Evolutionary conservation across 495 filamentous ascomycete genomes (phyloP).

Genomic region (Monascus purpureus): DNA sequence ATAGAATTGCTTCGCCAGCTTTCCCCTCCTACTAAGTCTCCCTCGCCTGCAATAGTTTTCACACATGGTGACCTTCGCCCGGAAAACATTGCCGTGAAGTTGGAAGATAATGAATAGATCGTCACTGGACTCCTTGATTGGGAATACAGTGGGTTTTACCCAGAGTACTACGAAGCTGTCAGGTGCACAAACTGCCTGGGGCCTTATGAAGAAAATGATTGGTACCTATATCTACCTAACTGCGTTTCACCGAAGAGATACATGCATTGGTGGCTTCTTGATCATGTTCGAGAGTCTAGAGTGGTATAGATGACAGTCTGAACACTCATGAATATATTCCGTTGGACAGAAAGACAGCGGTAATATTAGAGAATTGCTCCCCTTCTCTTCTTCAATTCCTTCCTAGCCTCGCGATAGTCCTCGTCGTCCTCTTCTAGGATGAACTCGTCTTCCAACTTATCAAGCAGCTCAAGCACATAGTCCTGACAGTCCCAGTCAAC

Average conservation of each 20-base stretch:
- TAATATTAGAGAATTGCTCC: constrained; percentile 6
- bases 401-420: constrained; percentile 8
- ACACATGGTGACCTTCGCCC: constrained; percentile 33
- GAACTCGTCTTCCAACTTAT: constrained; percentile 8
- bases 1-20: constrained; percentile 13
- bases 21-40: constrained; percentile 1
- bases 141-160: constrained; percentile 36
- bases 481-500: constrained; percentile 16
- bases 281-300: constrained; percentile 3
- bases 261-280: constrained; percentile 9
- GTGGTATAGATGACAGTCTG: constrained; percentile 14
- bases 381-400: constrained; percentile 5
- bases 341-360: too few species aligned
- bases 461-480: constrained; percentile 14
- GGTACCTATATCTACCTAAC: constrained; percentile 14
- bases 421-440: constrained; percentile 9
- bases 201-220: constrained; percentile 11
- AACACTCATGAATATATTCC: not conserved
- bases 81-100: constrained; percentile 29
- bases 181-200: constrained; percentile 10
- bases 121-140: constrained; percentile 36
- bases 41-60: constrained; percentile 12
- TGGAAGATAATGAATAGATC: constrained; percentile 12
- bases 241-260: constrained; percentile 12
- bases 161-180: constrained; percentile 31